Conservation (phyloP, 2,329 filamentous ascomycete genomes). For the Diaporthe sp. region DNA sequence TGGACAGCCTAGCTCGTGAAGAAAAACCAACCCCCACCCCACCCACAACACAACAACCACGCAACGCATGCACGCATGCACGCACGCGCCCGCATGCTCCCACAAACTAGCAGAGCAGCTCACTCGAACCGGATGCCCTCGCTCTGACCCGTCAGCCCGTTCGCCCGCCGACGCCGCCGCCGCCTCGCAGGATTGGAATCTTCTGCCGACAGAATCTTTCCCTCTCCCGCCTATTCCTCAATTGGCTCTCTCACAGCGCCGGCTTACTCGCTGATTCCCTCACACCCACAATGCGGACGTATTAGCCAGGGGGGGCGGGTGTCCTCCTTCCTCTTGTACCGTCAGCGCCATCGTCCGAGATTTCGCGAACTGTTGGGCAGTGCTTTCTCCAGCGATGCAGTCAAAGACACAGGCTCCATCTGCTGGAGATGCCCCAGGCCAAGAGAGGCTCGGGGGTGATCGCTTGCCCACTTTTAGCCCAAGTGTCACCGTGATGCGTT, state of each 20-base stretch:
- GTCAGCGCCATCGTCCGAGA: background rate
- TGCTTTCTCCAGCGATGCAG: background rate
- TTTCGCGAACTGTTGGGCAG: constrained; percentile 1
- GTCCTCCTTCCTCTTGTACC: background rate
- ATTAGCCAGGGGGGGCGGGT: background rate
- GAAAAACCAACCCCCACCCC: constrained; percentile 16
- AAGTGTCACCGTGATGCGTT: constrained; percentile 22
- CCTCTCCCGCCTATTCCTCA: constrained; percentile 4
- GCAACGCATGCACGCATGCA: background rate
- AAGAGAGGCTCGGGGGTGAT: background rate
- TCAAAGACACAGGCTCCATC: background rate
- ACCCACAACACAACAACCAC: constrained; percentile 15
- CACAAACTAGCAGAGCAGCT: constrained; percentile 11
- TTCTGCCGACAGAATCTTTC: background rate
- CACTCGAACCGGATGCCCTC: constrained; percentile 11
- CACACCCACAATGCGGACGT: background rate
- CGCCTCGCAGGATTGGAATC: constrained; percentile 17
- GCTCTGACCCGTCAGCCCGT: constrained; percentile 22
- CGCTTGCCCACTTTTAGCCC: constrained; percentile 23
- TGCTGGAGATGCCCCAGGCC: background rate
- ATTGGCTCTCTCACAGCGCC: background rate
- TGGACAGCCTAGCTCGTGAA: constrained; percentile 21
- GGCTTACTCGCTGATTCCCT: constrained; percentile 17
- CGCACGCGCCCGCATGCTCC: constrained; percentile 16
- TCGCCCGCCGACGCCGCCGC: background rate